Evolutionary conservation across 73 alveolate genomes (phyloP), one percentile per base, ranked within the genome.

Genomic region (Paramecium pentaurelia): DNA sequence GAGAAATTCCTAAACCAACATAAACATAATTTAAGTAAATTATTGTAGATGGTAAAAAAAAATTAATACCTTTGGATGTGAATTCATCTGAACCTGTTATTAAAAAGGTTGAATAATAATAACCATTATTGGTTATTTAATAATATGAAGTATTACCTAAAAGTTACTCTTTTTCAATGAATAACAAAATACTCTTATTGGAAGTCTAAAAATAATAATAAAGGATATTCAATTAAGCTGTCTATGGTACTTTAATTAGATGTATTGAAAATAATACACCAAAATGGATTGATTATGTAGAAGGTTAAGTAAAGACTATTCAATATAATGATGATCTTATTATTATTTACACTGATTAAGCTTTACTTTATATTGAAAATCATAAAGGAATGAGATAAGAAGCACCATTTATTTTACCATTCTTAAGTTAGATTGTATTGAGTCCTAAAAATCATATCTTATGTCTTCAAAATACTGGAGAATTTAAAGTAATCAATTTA

Each of bases 261-360:
- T 80, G 75, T 27, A 32, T 45, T 40, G 71, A 80, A 18, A 27
- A 80, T 28, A 47, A 47, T 27, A 12, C 45, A 34, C 44, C 77
- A 45, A 22, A 40, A 18, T 89, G 94, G 94, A 89, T 36, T 45
- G 94, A 89, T 32, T 89, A 83, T 51, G 71, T 89, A 32, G 94
- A 89, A 34, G 94, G 94, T 11, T 71, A 89, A 36, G 58, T 89
- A 27, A 58, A 51, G 9, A 36, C 32, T 27, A 60, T 89, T 22
- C 32, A 40, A 71, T 45, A 40, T 60, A 58, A 14, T 71, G 77
- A 89, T 12, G 91, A 89, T 64, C 32, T 38, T 12, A 49, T 89
- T 30, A 49, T 89, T 6, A 71, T 71, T 9, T 89, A 89, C n/a
- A 89, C 94, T 18, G 86, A 77, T 44, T 38, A 77, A 16, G 49